Evolutionary conservation across 768 basidiomycete species (phyloP), one percentile per base, ranked within the genome.

Genomic region (Mycena filopes): DNA sequence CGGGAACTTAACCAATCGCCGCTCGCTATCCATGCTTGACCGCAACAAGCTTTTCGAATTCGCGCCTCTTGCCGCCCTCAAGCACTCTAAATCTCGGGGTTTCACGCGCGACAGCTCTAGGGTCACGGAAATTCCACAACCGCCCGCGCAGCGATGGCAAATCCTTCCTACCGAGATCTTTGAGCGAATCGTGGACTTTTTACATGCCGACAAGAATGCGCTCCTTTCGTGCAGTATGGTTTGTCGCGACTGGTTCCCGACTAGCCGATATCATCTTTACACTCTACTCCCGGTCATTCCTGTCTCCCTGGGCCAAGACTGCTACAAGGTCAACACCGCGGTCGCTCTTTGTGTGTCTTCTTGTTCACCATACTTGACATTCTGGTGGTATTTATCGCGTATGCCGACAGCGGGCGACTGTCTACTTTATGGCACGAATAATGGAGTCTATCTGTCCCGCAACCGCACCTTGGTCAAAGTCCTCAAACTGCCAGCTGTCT

Each of bases 111-210:
- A 31, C 10, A 58, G 8, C 49, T 45, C 63, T 23, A 21, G 10
- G 9, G 26, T 6, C n/a, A 18, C 53, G 5, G 36, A 43, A 48
- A 31, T 29, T 36, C 33, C 33, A 21, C 25, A 42, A 29, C n/a
- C 43, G 54, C 55, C 43, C 50, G 21, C 43, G 9, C 50, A 25
- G 8, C 25, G 15, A 10, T 36, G 40, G 18, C 46, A 45, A 45
- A 11, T n/a, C 33, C 63, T 74, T 13, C 73, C 71, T 2, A 59
- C 48, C 33, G 73, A 74, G 45, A 51, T 72, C 26, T 48, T 66
- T 21, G 70, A 74, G 42, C 55, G 58, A n/a, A 67, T 70, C 33
- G 51, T 74, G 33, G 70, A 71, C 62, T 71, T 68, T 55, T 49
- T 74, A 8, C 56, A 61, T 46, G 40, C 55, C 26, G 67, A 69